Evolutionary conservation across 2,329 filamentous ascomycete genomes (phyloP).

Genomic region (Periconia sp.): DNA sequence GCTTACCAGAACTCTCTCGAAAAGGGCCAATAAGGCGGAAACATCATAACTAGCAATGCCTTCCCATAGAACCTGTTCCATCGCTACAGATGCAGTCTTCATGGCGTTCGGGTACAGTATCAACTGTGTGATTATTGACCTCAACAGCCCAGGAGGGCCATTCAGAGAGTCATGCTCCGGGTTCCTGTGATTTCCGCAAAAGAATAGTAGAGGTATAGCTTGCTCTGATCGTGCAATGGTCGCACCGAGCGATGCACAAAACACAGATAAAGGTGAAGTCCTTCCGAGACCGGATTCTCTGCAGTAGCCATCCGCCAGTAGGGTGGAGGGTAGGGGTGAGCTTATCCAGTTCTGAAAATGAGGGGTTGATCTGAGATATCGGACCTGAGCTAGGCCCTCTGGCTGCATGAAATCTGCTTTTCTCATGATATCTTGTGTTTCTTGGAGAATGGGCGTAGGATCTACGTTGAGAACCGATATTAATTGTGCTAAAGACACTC

Average conservation of each 20-base stretch:
- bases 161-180: no score
- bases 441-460: background rate
- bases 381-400: background rate
- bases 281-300: no score
- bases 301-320: no score
- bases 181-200: no score
- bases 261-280: no score
- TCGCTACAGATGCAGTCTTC: background rate
- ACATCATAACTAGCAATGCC: background rate
- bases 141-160: no score
- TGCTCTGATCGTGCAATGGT: no score
- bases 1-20: background rate
- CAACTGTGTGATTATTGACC: no score
- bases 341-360: background rate
- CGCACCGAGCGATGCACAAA: no score
- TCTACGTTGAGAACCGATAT: background rate
- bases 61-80: slow-evolving; percentile 1
- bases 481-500: background rate
- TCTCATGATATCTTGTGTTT: background rate
- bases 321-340: background rate
- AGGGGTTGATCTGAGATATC: background rate
- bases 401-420: background rate
- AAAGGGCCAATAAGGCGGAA: background rate
- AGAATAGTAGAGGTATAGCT: no score
- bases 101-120: background rate